Evolutionary conservation across 768 basidiomycete species (phyloP).

Genomic region (Pluteus cervinus): DNA sequence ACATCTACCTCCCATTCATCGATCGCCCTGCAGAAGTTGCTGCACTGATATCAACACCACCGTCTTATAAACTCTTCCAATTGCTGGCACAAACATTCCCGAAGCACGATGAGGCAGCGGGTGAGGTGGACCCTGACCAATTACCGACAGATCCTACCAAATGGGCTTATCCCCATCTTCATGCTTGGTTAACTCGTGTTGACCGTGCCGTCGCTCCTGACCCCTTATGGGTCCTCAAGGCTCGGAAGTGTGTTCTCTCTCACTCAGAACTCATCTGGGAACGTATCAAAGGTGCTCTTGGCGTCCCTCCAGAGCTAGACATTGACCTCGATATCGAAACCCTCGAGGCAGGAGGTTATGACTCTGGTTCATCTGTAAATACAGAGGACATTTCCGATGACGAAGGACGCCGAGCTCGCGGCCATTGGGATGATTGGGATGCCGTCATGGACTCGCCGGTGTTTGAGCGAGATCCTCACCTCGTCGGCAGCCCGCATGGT

Average conservation of each 20-base stretch:
- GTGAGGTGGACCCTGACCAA: slow-evolving; percentile 10
- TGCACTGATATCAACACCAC: slow-evolving; percentile 56
- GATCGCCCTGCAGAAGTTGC: slow-evolving; percentile 75
- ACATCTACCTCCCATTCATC: slow-evolving; percentile 81
- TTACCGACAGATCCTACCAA: slow-evolving; percentile 49
- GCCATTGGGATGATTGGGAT: slow-evolving; percentile 42
- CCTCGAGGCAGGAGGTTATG: slow-evolving; percentile 10
- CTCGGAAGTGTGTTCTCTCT: slow-evolving; percentile 68
- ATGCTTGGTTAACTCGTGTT: slow-evolving; percentile 58
- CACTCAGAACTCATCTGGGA: slow-evolving; percentile 91
- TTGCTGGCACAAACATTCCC: slow-evolving; percentile 71
- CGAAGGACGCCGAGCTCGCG: slow-evolving; percentile 28
- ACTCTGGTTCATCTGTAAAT: slow-evolving; percentile 15
- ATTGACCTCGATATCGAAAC: slow-evolving; percentile 39
- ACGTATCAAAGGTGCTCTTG: slow-evolving; percentile 79
- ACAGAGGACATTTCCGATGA: slow-evolving; percentile 38
- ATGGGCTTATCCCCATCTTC: slow-evolving; percentile 72
- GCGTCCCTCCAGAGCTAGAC: slow-evolving; percentile 81
- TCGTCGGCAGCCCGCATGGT: slow-evolving; percentile 10
- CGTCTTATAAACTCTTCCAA: slow-evolving; percentile 65
- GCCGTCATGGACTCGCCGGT: slow-evolving; percentile 39
- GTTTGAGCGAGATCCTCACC: slow-evolving; percentile 15
- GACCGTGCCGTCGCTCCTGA: slow-evolving; percentile 64
- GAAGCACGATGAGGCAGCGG: slow-evolving; percentile 9
- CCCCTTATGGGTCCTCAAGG: slow-evolving; percentile 63